A percentile compares a stretch with the other conserved stretches of the same genome.
Conservation (phyloP, 345 rosid species). For the Euphorbia peplus region DNA sequence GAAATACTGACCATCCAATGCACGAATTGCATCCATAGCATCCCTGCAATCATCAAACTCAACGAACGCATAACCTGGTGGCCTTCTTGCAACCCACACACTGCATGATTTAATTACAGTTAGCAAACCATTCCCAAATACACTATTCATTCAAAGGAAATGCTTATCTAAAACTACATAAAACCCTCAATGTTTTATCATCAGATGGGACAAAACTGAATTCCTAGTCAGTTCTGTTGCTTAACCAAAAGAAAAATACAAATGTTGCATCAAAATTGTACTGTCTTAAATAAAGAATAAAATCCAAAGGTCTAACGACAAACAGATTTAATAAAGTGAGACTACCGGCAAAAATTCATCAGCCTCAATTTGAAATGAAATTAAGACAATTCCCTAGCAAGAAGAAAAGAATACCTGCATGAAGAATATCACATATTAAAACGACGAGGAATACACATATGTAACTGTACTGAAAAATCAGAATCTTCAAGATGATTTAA, state of each 20-base stretch:
- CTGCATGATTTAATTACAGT: conserved; percentile 34
- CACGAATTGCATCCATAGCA: conserved; percentile 74
- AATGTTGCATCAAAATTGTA: no score
- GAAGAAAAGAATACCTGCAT: conserved; percentile 82
- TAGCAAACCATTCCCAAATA: background rate
- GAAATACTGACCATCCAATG: conserved; percentile 52
- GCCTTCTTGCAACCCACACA: conserved; percentile 96
- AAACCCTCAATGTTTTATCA: background rate
- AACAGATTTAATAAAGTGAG: no score
- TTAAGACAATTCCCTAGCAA: conserved; percentile 92
- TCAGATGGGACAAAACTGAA: no score
- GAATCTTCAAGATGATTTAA: background rate
- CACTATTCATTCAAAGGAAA: background rate
- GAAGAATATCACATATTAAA: conserved; percentile 22
- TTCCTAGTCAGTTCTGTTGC: no score
- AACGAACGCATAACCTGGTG: conserved; percentile 84
- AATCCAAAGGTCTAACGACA: no score
- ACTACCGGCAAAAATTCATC: no score
- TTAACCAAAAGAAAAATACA: no score
- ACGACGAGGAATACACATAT: conserved; percentile 18
- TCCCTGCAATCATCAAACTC: conserved; percentile 82
- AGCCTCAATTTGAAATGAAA: no score
- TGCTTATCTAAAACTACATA: background rate
- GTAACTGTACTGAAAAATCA: background rate
- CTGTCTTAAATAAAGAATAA: no score